Percentiles rank a stretch among this genome's conserved stretches.
Conservation (phyloP, 2,329 filamentous ascomycete species). For the Atkinsonella hypoxylon region DNA sequence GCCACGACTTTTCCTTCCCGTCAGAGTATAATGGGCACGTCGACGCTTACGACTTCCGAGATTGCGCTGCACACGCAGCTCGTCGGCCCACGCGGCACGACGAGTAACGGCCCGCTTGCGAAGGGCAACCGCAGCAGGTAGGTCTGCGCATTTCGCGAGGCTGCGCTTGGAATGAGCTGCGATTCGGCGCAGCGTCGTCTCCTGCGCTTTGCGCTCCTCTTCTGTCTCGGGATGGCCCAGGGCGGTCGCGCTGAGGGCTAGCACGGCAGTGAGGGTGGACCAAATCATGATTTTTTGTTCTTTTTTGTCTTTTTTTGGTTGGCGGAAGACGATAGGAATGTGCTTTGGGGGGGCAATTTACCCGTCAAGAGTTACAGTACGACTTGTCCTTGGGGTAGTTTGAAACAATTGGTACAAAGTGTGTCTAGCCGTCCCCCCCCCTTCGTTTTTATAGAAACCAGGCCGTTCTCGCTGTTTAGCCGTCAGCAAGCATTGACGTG, state of each 20-base stretch:
- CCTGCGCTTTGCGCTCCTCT: slow-evolving; percentile 2
- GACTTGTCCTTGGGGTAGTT: too few species aligned
- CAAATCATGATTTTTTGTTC: slow-evolving; percentile 4
- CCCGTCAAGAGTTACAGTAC: too few species aligned
- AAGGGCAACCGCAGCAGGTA: slow-evolving; percentile 4
- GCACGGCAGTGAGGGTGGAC: slow-evolving; percentile 14
- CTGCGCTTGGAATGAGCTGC: slow-evolving; percentile 5
- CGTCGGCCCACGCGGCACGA: slow-evolving; percentile 6
- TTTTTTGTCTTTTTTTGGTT: not conserved
- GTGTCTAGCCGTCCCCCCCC: too few species aligned
- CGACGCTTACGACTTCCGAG: slow-evolving; percentile 6
- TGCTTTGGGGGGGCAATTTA: not conserved
- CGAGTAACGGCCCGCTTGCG: slow-evolving; percentile 8
- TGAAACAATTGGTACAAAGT: too few species aligned
- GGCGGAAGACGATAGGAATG: not conserved
- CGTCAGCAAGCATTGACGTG: too few species aligned
- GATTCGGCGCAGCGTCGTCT: slow-evolving; percentile 4
- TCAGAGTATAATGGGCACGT: too few species aligned
- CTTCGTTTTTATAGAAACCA: too few species aligned
- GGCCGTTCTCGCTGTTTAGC: too few species aligned
- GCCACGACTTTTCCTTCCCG: not conserved
- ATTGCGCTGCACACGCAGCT: slow-evolving; percentile 6
- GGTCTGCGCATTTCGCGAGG: slow-evolving; percentile 4
- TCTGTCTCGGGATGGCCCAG: slow-evolving; percentile 10
- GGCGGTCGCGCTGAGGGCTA: slow-evolving; percentile 15